These are phyloP conservation scores for Candida pseudofarinosa DNA, from an alignment of 805 yeast species.

Conservation along the genomic window DNA sequence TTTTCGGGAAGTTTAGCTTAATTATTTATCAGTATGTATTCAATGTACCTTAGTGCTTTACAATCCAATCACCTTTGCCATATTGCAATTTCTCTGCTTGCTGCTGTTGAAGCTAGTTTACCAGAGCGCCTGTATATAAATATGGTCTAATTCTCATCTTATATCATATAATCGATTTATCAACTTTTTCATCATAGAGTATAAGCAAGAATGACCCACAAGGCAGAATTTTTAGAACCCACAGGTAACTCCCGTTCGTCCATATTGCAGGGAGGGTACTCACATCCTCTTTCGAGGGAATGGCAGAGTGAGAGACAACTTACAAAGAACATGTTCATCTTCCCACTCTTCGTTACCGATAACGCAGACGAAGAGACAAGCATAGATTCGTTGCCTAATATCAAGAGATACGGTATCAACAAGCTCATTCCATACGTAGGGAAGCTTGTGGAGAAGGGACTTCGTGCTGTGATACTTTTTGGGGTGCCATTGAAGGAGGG, in stretches of 20 bases:
- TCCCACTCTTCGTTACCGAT: slow-evolving; percentile 85
- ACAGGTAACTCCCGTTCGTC: slow-evolving; percentile 64
- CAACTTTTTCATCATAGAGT: background rate
- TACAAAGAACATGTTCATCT: slow-evolving; percentile 84
- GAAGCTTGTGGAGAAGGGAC: slow-evolving; percentile 71
- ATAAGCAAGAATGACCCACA: slow-evolving; percentile 55
- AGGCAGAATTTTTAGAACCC: slow-evolving; percentile 63
- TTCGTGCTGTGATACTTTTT: slow-evolving; percentile 80
- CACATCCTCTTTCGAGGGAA: slow-evolving; percentile 79
- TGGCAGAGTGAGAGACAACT: slow-evolving; percentile 91
- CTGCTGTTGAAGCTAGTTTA: too few relatives aligned
- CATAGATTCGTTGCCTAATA: slow-evolving; percentile 81
- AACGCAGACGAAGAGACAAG: slow-evolving; percentile 70
- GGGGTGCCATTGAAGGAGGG: slow-evolving; percentile 83
- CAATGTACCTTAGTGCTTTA: background rate
- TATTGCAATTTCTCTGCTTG: too few relatives aligned
- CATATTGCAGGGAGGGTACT: slow-evolving; percentile 88
- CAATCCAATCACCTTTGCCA: too few relatives aligned
- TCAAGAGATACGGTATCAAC: slow-evolving; percentile 81
- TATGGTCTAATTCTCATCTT: too few relatives aligned
- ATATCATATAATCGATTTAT: background rate
- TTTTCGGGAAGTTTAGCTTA: background rate
- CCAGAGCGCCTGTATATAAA: too few relatives aligned
- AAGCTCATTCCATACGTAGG: slow-evolving; percentile 69
- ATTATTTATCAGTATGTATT: too few relatives aligned